phyloP scores from a whole-genome alignment of 768 basidiomycete genomes.

The Serendipita indica region DNA sequence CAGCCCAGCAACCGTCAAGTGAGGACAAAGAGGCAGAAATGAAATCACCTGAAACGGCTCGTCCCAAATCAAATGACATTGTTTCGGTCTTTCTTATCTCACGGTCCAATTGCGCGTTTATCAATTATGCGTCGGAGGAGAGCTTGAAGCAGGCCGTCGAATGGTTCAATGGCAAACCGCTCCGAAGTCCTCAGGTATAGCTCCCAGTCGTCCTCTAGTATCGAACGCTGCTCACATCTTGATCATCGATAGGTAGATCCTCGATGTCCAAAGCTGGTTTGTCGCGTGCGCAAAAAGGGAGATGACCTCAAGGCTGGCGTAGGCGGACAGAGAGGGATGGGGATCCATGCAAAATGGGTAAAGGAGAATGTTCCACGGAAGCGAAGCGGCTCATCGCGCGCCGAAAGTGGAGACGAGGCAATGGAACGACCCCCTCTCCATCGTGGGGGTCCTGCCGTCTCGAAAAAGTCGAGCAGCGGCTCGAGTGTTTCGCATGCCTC shows the following conservation, averaged over 20 bases:
- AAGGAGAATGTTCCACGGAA: conserved; percentile 35
- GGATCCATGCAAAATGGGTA: conserved; percentile 75
- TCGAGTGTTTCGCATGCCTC: conserved; percentile 55
- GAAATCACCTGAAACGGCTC: background rate
- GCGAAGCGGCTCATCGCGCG: conserved; percentile 17
- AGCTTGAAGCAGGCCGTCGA: conserved; percentile 52
- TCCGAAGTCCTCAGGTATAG: conserved; percentile 29
- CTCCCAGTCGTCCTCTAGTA: background rate
- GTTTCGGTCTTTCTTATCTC: conserved; percentile 82
- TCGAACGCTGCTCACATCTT: background rate
- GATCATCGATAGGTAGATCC: conserved; percentile 35
- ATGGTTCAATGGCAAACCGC: conserved; percentile 52
- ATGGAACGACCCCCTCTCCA: background rate
- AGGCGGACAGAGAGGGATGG: conserved; percentile 75
- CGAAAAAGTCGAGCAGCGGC: conserved; percentile 26
- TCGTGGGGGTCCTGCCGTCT: conserved; percentile 15
- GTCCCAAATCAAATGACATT: conserved; percentile 34
- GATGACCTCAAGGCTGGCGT: conserved; percentile 86
- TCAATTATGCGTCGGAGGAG: conserved; percentile 62
- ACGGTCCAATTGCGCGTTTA: conserved; percentile 89
- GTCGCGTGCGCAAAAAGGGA: conserved; percentile 61
- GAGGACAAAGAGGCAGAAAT: background rate
- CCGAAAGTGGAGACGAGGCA: background rate
- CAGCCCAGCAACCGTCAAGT: background rate
- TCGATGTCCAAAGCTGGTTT: conserved; percentile 65